phyloP scores from a whole-genome alignment of 495 filamentous ascomycete genomes.

The Xylaria bambusicola region DNA sequence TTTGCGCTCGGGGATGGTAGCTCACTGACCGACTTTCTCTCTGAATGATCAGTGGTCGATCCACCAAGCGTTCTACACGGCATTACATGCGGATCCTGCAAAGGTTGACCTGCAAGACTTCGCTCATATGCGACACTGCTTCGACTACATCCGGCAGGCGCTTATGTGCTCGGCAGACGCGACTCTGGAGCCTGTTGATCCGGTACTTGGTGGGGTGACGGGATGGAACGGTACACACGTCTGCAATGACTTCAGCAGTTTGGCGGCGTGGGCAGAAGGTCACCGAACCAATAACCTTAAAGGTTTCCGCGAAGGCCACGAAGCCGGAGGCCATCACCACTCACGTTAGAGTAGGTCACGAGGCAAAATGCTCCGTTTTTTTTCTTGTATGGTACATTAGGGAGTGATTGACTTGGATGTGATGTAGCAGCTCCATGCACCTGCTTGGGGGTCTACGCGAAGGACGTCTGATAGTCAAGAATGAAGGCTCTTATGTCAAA shows the following conservation, averaged over 20 bases:
- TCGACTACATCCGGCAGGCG: constrained; percentile 20
- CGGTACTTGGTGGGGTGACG: constrained; percentile 16
- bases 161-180: constrained; percentile 19
- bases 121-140: constrained; percentile 22
- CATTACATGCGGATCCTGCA: not conserved
- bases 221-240: constrained; percentile 19
- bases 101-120: not conserved
- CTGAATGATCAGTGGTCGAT: constrained; percentile 1
- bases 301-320: constrained; percentile 4
- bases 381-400: too few relatives aligned
- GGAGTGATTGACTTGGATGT: too few relatives aligned
- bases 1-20: not conserved
- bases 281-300: constrained; percentile 10
- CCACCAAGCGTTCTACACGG: constrained; percentile 1
- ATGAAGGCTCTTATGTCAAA: not conserved
- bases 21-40: not conserved
- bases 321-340: not conserved
- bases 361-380: too few relatives aligned
- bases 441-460: too few relatives aligned
- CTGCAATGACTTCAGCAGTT: constrained; percentile 17
- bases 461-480: too few relatives aligned
- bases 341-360: not conserved
- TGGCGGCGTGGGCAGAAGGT: constrained; percentile 7
- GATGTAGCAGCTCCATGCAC: too few relatives aligned
- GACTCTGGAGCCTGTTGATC: constrained; percentile 17